Evolutionary conservation across 805 yeast genomes (phyloP).

Genomic region (Hanseniaspora pseudoguilliermondii): DNA sequence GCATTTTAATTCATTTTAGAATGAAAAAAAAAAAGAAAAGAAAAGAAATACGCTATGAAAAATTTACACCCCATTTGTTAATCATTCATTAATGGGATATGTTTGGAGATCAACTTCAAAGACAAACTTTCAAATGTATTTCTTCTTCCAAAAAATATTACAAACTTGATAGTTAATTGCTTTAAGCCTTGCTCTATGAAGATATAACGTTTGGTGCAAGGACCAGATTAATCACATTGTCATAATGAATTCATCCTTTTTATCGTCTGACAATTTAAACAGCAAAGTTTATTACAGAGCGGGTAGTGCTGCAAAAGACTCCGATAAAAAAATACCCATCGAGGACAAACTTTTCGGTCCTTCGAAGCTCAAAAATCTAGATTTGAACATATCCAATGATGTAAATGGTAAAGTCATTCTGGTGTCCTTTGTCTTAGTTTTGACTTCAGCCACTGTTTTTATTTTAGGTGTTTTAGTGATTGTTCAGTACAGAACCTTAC

Average conservation of each 20-base stretch:
- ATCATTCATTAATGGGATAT: too few species aligned
- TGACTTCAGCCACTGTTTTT: conserved; percentile 24
- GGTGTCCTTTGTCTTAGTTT: conserved; percentile 21
- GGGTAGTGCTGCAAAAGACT: neutral
- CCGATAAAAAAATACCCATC: conserved; percentile 3
- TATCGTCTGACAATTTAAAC: neutral
- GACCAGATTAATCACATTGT: neutral
- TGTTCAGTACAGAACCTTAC: conserved; percentile 27
- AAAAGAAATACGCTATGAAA: neutral
- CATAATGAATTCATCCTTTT: conserved; percentile 1
- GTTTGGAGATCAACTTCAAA: too few species aligned
- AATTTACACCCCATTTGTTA: neutral
- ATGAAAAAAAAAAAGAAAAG: neutral
- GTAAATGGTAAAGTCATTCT: conserved; percentile 19
- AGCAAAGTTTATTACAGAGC: neutral
- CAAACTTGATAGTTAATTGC: too few species aligned
- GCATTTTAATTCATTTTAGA: neutral
- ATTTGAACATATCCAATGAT: conserved; percentile 1
- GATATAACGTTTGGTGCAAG: neutral
- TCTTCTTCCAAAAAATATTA: too few species aligned
- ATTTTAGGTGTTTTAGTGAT: conserved; percentile 28
- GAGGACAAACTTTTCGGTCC: conserved; percentile 20
- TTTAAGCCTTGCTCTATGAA: too few species aligned
- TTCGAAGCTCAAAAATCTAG: conserved; percentile 17
- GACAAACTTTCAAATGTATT: too few species aligned